phyloP scores from a whole-genome alignment of 345 rosid genomes.

The Citrus trifoliata region DNA sequence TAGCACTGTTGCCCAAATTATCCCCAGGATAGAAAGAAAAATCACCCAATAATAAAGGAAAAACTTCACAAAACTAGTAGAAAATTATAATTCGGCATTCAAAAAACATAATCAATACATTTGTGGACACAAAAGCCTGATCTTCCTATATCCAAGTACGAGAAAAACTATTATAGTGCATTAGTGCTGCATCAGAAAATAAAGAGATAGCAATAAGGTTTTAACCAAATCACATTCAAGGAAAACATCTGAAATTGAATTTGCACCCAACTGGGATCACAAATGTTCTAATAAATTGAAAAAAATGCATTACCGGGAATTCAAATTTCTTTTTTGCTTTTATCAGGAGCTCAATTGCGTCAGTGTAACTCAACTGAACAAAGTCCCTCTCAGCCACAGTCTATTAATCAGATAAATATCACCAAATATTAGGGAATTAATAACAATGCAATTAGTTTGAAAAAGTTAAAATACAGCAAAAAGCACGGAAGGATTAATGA shows the following conservation, averaged over 20 bases:
- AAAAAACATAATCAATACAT: background rate
- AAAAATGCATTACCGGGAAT: slow-evolving; percentile 58
- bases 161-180: no score
- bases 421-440: background rate
- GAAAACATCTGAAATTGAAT: background rate
- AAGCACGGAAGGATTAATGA: background rate
- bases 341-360: slow-evolving; percentile 84
- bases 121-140: background rate
- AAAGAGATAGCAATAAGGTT: background rate
- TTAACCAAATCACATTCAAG: background rate
- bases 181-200: background rate
- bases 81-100: background rate
- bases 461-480: background rate
- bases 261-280: background rate
- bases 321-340: slow-evolving; percentile 82
- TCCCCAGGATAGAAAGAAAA: background rate
- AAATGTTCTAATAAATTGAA: background rate
- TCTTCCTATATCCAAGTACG: background rate
- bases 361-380: slow-evolving; percentile 83
- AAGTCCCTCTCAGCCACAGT: slow-evolving; percentile 85
- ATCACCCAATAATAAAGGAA: background rate
- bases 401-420: slow-evolving; percentile 38
- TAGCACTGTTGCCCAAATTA: background rate
- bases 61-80: background rate
- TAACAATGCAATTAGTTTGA: background rate